Percentiles rank a stretch among this genome's conserved stretches.
Conservation (phyloP, 306 rosid species). For the Aeschynomene evenia region DNA sequence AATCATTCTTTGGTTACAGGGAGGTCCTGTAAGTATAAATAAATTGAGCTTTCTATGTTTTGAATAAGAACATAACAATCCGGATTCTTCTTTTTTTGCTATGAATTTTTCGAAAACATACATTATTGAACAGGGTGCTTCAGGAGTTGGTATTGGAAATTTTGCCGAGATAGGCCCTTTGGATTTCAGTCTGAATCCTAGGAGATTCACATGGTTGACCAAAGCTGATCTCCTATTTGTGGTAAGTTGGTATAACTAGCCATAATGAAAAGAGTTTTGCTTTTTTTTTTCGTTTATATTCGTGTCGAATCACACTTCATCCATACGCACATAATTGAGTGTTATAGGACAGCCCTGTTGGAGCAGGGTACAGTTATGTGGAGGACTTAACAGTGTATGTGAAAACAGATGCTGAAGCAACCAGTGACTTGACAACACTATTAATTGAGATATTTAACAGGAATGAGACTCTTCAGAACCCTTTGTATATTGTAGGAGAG, state of each 20-base stretch:
- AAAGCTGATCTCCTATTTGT: slow-evolving; percentile 79
- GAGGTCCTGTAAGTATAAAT: slow-evolving; percentile 77
- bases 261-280: not conserved
- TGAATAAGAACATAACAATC: not conserved
- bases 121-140: slow-evolving; percentile 64
- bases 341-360: too few relatives aligned
- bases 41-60: not conserved
- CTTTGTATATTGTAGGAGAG: slow-evolving; percentile 76
- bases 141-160: slow-evolving; percentile 87
- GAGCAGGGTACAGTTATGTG: too few relatives aligned
- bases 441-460: slow-evolving; percentile 52
- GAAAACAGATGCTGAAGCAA: slow-evolving; percentile 80
- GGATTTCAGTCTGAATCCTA: slow-evolving; percentile 57
- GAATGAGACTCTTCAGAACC: slow-evolving; percentile 61
- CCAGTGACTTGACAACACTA: slow-evolving; percentile 65
- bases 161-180: slow-evolving; percentile 83
- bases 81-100: not conserved
- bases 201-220: slow-evolving; percentile 74
- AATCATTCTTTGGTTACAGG: slow-evolving; percentile 89
- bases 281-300: too few relatives aligned
- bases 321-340: too few relatives aligned
- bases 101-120: not conserved
- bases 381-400: slow-evolving; percentile 52
- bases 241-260: slow-evolving; percentile 51
- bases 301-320: too few relatives aligned